Conservation (phyloP, 768 basidiomycete species). For the Kwoniella newhampshirensis region DNA sequence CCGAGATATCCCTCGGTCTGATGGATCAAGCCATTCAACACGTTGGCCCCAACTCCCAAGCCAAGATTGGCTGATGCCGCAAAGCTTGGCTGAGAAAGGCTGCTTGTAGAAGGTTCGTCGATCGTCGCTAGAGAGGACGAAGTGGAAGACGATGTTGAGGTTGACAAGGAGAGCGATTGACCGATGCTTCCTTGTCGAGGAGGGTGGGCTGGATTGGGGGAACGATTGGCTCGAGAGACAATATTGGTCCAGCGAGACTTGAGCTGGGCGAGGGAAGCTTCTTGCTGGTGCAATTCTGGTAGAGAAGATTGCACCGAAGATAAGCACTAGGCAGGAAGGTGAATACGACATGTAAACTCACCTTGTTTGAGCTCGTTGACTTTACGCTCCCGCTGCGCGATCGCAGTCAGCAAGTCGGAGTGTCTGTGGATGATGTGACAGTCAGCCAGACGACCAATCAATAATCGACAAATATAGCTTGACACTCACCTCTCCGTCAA, state of each 20-base stretch:
- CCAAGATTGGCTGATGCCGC: not conserved
- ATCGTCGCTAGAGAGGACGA: constrained; percentile 20
- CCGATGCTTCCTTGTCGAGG: constrained; percentile 5
- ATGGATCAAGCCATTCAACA: constrained; percentile 9
- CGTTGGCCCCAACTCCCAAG: constrained; percentile 2
- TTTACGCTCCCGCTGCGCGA: constrained; percentile 42
- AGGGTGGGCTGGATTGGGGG: constrained; percentile 5
- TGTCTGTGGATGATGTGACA: constrained; percentile 30
- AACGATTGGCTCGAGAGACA: constrained; percentile 28
- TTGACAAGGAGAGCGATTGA: constrained; percentile 21
- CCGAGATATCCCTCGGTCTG: constrained; percentile 22
- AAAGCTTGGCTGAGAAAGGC: not conserved
- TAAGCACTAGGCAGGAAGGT: not conserved
- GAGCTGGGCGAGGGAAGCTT: constrained; percentile 34
- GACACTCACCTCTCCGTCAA: constrained; percentile 40
- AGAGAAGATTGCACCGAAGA: not conserved
- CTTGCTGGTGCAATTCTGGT: constrained; percentile 39
- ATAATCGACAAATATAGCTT: not conserved
- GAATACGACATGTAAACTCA: constrained; percentile 12
- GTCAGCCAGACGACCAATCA: not conserved
- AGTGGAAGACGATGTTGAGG: constrained; percentile 27
- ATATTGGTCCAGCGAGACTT: constrained; percentile 42
- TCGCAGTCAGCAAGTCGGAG: constrained; percentile 39
- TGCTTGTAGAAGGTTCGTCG: constrained; percentile 7
- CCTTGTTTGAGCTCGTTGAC: constrained; percentile 44